Evolutionary conservation across 257 asterid genomes (phyloP), one percentile per base, ranked within the genome.

Genomic region (Capsicum pubescens): DNA sequence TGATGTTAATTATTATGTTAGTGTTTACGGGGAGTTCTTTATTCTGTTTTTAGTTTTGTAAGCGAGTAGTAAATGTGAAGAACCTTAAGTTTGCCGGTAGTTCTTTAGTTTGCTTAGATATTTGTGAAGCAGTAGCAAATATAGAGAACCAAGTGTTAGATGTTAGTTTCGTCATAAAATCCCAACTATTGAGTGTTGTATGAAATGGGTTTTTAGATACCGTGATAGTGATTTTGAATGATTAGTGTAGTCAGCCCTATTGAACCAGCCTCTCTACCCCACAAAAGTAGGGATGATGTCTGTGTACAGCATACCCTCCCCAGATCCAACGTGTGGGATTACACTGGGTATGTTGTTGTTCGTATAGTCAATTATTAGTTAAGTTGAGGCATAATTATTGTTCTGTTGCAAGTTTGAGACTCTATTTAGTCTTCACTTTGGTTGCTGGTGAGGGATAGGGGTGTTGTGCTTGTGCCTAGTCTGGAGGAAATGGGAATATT

Each of bases 1-100:
- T 21, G 59, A 72, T 72, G 59, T 72, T 72, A 52, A 72, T 48
- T 48, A n/a, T 11, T 72, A 72, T 48, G n/a, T 72, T 72, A 19
- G 60, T 72, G 80, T 72, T 39, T 39, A 13, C 8, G 6, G 15
- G 48, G 19, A 35, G 26, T 39, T 68, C 77, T 39, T 68, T 68
- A 39, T 36, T 68, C 54, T 36, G 13, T 36, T 66, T 66, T 66
- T 7, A 67, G 74, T 67, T 67, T 17, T 35, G 74, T 67, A 67
- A 35, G 79, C 6, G 6, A 13, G 55, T 36, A 17, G 35, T 46
- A 72, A 72, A 48, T 72, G 58, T 72, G 58, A 44, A 72, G 80
- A 72, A 72, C 35, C 42, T 48, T 11, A 48, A 72, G 59, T 68
- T 72, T 72, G n/a, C 42, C 3, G 7, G 60, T 19, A 50, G 19